These are phyloP conservation scores for Hibiscus tridactylites DNA, from an alignment of 345 rosid genomes.

Conservation along the genomic window DNA sequence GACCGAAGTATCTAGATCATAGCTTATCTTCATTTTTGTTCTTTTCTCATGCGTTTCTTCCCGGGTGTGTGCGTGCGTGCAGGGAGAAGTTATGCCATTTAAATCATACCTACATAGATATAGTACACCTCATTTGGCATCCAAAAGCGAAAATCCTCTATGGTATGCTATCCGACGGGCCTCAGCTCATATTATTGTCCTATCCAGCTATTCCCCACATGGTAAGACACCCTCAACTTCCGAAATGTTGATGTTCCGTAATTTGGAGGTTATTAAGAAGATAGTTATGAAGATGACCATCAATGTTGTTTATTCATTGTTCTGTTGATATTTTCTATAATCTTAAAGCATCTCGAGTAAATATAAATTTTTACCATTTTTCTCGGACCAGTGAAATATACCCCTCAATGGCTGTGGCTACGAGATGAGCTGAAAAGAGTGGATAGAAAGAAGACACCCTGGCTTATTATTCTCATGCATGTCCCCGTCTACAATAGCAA, in stretches of 20 bases:
- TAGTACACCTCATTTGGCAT: slow-evolving; percentile 75
- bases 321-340: neutral
- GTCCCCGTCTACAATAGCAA: slow-evolving; percentile 42
- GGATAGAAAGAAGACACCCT: slow-evolving; percentile 46
- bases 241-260: neutral
- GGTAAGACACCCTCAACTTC: slow-evolving; percentile 33
- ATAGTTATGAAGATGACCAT: neutral
- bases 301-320: neutral
- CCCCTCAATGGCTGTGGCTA: slow-evolving; percentile 53
- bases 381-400: slow-evolving; percentile 34
- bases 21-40: slow-evolving; percentile 2
- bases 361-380: neutral
- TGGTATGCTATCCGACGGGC: slow-evolving; percentile 91
- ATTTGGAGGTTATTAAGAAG: neutral
- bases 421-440: slow-evolving; percentile 36
- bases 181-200: slow-evolving; percentile 86
- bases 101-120: slow-evolving; percentile 71
- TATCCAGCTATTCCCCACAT: slow-evolving; percentile 90
- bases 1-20: neutral
- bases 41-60: neutral
- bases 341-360: neutral
- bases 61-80: neutral
- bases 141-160: slow-evolving; percentile 70
- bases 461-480: slow-evolving; percentile 53
- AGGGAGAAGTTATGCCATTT: slow-evolving; percentile 86